A percentile compares a stretch with the other conserved stretches of the same genome.
These are phyloP conservation scores for Capronia americana DNA, from an alignment of 2,329 filamentous ascomycete species.

Conservation along the genomic window DNA sequence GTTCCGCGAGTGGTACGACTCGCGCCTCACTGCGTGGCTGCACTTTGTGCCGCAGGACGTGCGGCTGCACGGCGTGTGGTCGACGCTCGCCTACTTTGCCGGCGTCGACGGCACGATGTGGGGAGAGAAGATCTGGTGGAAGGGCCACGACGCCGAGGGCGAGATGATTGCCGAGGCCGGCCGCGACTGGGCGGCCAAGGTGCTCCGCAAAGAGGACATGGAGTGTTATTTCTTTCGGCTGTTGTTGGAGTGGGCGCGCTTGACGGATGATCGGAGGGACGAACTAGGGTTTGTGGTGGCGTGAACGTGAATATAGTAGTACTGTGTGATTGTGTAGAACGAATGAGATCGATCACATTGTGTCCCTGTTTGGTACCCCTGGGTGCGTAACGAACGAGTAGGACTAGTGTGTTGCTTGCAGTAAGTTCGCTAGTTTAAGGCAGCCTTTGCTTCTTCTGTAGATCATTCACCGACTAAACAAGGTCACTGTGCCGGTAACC, in stretches of 20 bases:
- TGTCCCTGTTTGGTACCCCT: neutral
- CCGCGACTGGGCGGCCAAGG: slow-evolving; percentile 67
- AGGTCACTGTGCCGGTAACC: neutral
- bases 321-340: neutral
- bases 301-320: neutral
- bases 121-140: slow-evolving; percentile 56
- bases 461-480: too few relatives aligned
- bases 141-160: slow-evolving; percentile 60
- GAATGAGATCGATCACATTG: neutral
- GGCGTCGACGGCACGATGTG: slow-evolving; percentile 58
- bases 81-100: slow-evolving; percentile 75
- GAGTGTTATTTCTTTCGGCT: slow-evolving; percentile 81
- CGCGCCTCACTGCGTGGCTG: slow-evolving; percentile 74
- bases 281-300: slow-evolving; percentile 49
- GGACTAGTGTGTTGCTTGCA: too few relatives aligned
- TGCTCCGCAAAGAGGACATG: slow-evolving; percentile 74
- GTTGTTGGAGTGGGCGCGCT: slow-evolving; percentile 75
- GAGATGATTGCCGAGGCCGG: slow-evolving; percentile 71
- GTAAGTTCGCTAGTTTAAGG: too few relatives aligned
- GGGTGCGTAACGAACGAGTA: too few relatives aligned
- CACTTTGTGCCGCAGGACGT: slow-evolving; percentile 82
- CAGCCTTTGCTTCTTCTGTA: too few relatives aligned
- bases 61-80: slow-evolving; percentile 74
- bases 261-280: slow-evolving; percentile 68
- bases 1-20: slow-evolving; percentile 81